Base-by-base conservation (phyloP, 768 basidiomycete species). In the Amylocystis lapponica region DNA sequence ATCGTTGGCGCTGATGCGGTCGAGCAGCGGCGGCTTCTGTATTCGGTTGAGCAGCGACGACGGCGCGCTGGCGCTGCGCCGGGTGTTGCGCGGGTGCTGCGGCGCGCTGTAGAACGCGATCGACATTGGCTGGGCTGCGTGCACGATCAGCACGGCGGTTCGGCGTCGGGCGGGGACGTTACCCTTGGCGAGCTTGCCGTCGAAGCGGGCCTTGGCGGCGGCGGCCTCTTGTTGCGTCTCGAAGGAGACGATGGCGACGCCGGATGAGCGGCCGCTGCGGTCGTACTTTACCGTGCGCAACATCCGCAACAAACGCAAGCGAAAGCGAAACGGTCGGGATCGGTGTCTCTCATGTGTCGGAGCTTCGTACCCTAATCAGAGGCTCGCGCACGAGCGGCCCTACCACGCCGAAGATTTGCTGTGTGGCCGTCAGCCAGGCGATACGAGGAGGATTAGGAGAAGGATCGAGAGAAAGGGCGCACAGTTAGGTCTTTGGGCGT, bases 371-470 rank as follows among this genome's bases (percentile, higher is more conserved):
- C 85, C 86, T 89, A 66, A 95, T 91, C 65, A 80, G 69, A 69
- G 91, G 91, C 75, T 92, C 89, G 66, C 89, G 83, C 60, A 89
- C 76, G 66, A 95, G 80, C 70, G 87, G 89, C 71, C 91, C 91
- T 66, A 89, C 83, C 63, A 86, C 81, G 58, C 89, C 86, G 75
- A 94, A 95, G 55, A 94, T 90, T 66, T 77, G 74, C 90, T 94
- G 55, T 4, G 6, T 25, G 22, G 23, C 32, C 21, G 16, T 23
- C 30, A 3, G 9, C 23, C 10, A 40, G 17, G 33, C 36, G 29
- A 34, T 54, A 17, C 50, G n/a, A n/a, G n/a, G n/a, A n/a, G n/a
- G n/a, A 50, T 4, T 25, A 35, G 10, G 44, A 38, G 21, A 29
- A 40, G 29, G 22, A 31, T 32, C 21, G 23, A 41, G 35, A 39